Evolutionary conservation across 75 land plant genomes (phyloP).

Genomic region (Picea sitchensis): DNA sequence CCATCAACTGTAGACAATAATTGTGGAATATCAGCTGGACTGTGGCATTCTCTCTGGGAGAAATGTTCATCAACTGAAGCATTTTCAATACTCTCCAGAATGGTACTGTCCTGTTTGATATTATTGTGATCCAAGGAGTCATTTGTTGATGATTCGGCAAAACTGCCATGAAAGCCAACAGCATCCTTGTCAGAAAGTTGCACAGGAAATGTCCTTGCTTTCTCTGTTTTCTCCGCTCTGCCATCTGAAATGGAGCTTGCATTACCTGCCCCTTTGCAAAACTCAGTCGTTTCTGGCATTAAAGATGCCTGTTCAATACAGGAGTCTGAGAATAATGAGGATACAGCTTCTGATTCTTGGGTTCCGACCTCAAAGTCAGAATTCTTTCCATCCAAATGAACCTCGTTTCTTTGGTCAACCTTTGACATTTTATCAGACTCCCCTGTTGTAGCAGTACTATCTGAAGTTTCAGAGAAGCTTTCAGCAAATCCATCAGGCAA

Average conservation of each 20-base stretch:
- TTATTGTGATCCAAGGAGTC: background rate
- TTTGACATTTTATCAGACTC: background rate
- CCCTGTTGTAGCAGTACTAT: slow-evolving; percentile 4
- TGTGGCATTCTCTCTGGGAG: background rate
- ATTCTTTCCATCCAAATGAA: background rate
- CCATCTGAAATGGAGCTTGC: background rate
- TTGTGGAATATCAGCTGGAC: background rate
- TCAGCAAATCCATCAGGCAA: slow-evolving; percentile 90
- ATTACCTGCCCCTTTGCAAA: background rate
- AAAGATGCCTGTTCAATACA: background rate
- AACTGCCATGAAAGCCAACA: slow-evolving; percentile 2
- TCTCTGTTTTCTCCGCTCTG: slow-evolving; percentile 23
- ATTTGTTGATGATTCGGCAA: background rate
- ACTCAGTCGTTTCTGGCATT: background rate
- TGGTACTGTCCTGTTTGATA: background rate
- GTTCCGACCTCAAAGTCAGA: background rate
- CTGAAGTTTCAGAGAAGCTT: slow-evolving; percentile 23
- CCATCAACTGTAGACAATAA: background rate
- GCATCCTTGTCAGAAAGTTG: slow-evolving; percentile 25
- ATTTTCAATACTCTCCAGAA: background rate
- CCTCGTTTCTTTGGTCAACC: slow-evolving; percentile 7
- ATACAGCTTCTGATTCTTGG: slow-evolving; percentile 5
- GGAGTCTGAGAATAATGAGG: background rate
- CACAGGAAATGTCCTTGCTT: slow-evolving; percentile 30
- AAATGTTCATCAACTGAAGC: background rate